Evolutionary conservation across 768 basidiomycete species (phyloP), one percentile per base, ranked within the genome.

Genomic region (Termitomyces sp.): DNA sequence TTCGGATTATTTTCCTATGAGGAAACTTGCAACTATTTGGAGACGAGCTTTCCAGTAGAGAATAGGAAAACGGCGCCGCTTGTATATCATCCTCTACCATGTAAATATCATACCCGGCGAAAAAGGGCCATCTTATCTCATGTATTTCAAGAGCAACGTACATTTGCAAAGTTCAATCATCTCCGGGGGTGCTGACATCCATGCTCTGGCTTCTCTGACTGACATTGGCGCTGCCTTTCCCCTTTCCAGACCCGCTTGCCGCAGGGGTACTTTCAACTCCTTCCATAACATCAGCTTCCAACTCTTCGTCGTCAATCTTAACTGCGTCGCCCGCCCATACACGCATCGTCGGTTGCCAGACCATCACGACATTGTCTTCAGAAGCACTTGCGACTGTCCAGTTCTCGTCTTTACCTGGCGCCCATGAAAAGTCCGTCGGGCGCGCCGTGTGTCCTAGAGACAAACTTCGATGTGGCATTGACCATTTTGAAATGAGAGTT

Each of bases 321-420:
- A 94, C 85, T 63, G 88, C 89, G 53, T 94, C 95, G 3, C 91
- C 92, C 3, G 92, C 91, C 86, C 92, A 95, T 33, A 98, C 86
- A 22, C 92, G 89, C 82, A 92, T 90, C 18, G 90, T 93, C 16
- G 96, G 95, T 68, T 94, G 92, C 97, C 97, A 99, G 6, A 96
- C 85, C 92, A 96, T 95, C 44, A 93, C 81, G 24, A 98, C 85
- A 63, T 99, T 99, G 70, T 99, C 96, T 69, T 98, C 96, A 0
- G 95, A 96, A n/a, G 90, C 84, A 61, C 85, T 94, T 6, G 87
- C 79, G 0, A 88, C 79, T 7, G 89, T 93, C 93, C 93, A 96
- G 61, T 86, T 85, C 66, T 95, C 92, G 20, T 76, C 76, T 63
- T 80, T 76, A 14, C 85, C 87, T 3, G 92, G 90, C n/a, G 90